Conservation (phyloP, 805 yeast genomes). For the Millerago galiae region DNA sequence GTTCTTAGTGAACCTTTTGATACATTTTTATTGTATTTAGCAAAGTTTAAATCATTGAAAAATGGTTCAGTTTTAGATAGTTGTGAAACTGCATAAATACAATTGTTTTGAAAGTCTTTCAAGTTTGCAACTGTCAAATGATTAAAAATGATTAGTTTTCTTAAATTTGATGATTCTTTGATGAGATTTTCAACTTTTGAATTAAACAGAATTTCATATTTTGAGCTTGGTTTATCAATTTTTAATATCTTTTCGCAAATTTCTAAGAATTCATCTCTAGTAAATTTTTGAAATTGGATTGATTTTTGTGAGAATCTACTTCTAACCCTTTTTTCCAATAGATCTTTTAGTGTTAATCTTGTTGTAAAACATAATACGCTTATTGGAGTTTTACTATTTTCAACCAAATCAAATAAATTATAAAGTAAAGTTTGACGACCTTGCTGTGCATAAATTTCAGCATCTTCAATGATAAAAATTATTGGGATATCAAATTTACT, state of each 20-base stretch:
- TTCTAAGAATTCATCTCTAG: slow-evolving; percentile 40
- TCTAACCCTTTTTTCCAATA: slow-evolving; percentile 84
- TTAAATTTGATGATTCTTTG: slow-evolving; percentile 26
- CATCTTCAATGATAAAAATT: slow-evolving; percentile 76
- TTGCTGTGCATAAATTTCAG: slow-evolving; percentile 69
- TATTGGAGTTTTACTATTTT: slow-evolving; percentile 61
- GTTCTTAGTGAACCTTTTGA: slow-evolving; percentile 20
- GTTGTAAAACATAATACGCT: slow-evolving; percentile 78
- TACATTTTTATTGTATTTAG: slow-evolving; percentile 25
- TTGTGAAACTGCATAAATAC: slow-evolving; percentile 36
- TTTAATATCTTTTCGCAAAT: slow-evolving; percentile 38
- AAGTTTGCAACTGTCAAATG: slow-evolving; percentile 56
- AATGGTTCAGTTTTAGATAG: slow-evolving; percentile 25
- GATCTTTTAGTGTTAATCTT: slow-evolving; percentile 68
- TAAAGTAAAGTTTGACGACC: slow-evolving; percentile 79
- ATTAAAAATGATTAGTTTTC: slow-evolving; percentile 34
- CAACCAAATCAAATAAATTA: slow-evolving; percentile 83
- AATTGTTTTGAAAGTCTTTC: slow-evolving; percentile 39
- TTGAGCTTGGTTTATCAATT: slow-evolving; percentile 24
- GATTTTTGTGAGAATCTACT: slow-evolving; percentile 83
- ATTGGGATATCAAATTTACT: slow-evolving; percentile 38
- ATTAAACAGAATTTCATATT: slow-evolving; percentile 39
- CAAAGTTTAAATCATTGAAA: slow-evolving; percentile 16
- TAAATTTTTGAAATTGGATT: slow-evolving; percentile 48
- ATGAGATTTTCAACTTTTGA: slow-evolving; percentile 26